These are phyloP conservation scores for Rhododendron williamsianum DNA, from an alignment of 148 eudicot genomes.

Conservation along the genomic window DNA sequence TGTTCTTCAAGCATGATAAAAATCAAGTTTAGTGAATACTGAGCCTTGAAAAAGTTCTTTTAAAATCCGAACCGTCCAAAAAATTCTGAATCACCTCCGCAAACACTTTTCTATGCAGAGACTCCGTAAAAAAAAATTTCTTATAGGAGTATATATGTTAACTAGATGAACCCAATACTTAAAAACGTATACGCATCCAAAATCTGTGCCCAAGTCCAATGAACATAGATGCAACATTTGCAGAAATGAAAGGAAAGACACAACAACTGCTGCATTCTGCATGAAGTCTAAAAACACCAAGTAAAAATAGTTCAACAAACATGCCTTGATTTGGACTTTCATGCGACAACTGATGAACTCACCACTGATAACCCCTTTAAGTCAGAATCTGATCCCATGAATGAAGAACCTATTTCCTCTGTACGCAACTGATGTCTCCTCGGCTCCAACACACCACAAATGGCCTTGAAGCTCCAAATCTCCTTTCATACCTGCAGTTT, in stretches of 20 bases:
- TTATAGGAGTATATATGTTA: too few species aligned
- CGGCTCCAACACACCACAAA: conserved; percentile 69
- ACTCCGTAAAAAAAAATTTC: too few species aligned
- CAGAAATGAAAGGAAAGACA: too few species aligned
- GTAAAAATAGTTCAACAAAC: background rate
- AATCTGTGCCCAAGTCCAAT: background rate
- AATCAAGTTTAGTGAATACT: too few species aligned
- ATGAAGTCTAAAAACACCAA: background rate
- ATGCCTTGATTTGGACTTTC: background rate
- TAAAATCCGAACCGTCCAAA: too few species aligned
- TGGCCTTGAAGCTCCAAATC: conserved; percentile 72
- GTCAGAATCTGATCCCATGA: conserved; percentile 52
- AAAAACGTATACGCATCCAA: too few species aligned
- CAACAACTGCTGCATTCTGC: background rate
- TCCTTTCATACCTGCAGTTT: conserved; percentile 55
- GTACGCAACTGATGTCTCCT: conserved; percentile 41
- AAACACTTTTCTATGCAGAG: too few species aligned
- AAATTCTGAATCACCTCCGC: too few species aligned
- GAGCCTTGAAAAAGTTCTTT: too few species aligned
- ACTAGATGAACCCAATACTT: background rate
- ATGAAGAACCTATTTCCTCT: conserved; percentile 56
- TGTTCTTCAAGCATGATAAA: too few species aligned
- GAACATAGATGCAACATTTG: background rate
- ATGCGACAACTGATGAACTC: background rate
- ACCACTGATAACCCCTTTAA: background rate